A percentile compares a stretch with the other conserved stretches of the same genome.
Evolutionary conservation across 441 rosid species (phyloP).

Genomic region (Pelargonium fulgidum): DNA sequence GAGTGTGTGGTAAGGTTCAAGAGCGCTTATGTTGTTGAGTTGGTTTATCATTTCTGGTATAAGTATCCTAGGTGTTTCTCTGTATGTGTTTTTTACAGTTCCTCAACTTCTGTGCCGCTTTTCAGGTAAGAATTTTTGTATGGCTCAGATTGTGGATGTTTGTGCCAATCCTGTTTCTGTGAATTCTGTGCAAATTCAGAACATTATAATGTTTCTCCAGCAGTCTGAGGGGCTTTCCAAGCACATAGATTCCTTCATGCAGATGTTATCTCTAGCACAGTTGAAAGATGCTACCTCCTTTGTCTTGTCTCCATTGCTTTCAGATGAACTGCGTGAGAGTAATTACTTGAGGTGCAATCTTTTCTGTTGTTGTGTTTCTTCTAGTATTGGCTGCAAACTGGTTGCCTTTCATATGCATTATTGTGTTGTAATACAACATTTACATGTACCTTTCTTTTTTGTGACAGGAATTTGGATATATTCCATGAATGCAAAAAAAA

Average conservation of each 20-base stretch:
- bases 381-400: conserved; percentile 5
- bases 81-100: neutral
- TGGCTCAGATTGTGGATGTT: conserved; percentile 62
- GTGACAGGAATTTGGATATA: conserved; percentile 45
- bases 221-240: conserved; percentile 59
- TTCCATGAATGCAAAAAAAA: conserved; percentile 41
- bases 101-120: conserved; percentile 11
- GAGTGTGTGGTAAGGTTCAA: conserved; percentile 43
- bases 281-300: conserved; percentile 46
- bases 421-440: conserved; percentile 14
- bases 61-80: neutral
- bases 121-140: conserved; percentile 65
- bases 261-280: conserved; percentile 58
- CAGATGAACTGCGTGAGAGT: conserved; percentile 49
- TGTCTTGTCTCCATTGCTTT: conserved; percentile 56
- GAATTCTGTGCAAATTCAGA: conserved; percentile 62
- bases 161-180: conserved; percentile 48
- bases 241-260: conserved; percentile 64
- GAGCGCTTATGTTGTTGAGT: conserved; percentile 10
- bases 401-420: neutral
- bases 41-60: neutral
- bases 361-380: conserved; percentile 10
- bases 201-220: conserved; percentile 68
- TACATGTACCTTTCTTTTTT: conserved; percentile 7
- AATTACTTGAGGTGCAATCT: conserved; percentile 32